These are phyloP conservation scores for Boletellus ananiceps DNA, from an alignment of 768 basidiomycete species.

Conservation along the genomic window DNA sequence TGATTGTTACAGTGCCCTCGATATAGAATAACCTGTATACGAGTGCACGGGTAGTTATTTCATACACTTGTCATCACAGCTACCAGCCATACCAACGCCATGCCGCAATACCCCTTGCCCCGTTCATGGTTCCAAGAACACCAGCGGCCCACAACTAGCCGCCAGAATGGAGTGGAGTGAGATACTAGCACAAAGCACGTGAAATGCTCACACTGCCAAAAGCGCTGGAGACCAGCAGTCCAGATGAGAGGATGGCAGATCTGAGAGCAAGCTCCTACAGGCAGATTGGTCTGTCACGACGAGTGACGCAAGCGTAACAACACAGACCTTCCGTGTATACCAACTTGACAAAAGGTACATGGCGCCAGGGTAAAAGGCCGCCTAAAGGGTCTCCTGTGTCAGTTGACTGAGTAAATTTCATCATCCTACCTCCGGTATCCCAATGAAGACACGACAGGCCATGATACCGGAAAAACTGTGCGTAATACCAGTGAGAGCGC, in stretches of 20 bases:
- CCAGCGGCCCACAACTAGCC: slow-evolving; percentile 65
- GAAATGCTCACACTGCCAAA: slow-evolving; percentile 52
- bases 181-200: not conserved
- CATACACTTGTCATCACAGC: not conserved
- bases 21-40: slow-evolving; percentile 62
- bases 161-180: not conserved
- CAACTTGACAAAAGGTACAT: slow-evolving; percentile 33
- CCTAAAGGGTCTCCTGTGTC: slow-evolving; percentile 23
- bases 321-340: slow-evolving; percentile 21
- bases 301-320: not conserved
- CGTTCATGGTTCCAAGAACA: slow-evolving; percentile 66
- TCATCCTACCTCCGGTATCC: slow-evolving; percentile 48
- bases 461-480: slow-evolving; percentile 54
- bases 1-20: slow-evolving; percentile 62
- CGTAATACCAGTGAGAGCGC: slow-evolving; percentile 58
- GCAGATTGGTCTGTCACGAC: not conserved
- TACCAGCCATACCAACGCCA: slow-evolving; percentile 56
- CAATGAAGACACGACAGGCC: slow-evolving; percentile 55
- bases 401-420: not conserved
- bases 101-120: slow-evolving; percentile 56
- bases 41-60: not conserved
- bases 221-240: slow-evolving; percentile 57
- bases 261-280: slow-evolving; percentile 61
- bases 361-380: slow-evolving; percentile 62
- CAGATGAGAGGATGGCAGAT: slow-evolving; percentile 55